Conservation (phyloP, 2,329 filamentous ascomycete genomes). For the Aspergillus candidus region DNA sequence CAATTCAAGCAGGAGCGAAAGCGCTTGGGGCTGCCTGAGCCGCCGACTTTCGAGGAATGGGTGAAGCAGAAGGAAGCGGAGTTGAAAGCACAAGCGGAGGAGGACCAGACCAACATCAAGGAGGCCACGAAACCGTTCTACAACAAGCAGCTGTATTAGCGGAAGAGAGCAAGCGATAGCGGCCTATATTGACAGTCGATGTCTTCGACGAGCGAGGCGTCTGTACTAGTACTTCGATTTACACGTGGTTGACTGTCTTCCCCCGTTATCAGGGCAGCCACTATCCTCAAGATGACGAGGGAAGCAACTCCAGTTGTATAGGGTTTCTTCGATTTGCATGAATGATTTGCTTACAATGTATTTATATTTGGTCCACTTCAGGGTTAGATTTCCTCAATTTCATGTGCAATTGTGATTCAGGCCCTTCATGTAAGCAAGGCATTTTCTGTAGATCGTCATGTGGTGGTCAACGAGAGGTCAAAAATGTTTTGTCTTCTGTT, state of each 20-base stretch:
- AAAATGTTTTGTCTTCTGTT: too few species aligned
- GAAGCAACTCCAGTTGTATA: conserved; percentile 5
- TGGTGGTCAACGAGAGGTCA: too few species aligned
- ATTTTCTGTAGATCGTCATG: too few species aligned
- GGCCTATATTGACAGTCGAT: too few species aligned
- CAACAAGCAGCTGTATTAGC: conserved; percentile 25
- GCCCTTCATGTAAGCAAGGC: too few species aligned
- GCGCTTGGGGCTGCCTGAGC: conserved; percentile 57
- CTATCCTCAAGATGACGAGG: too few species aligned
- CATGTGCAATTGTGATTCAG: too few species aligned
- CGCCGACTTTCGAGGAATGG: conserved; percentile 39
- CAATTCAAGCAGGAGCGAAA: conserved; percentile 61
- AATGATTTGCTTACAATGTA: conserved; percentile 28
- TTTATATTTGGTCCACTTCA: conserved; percentile 19
- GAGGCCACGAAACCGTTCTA: conserved; percentile 27
- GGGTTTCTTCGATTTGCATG: conserved; percentile 13
- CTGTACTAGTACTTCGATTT: conserved; percentile 18
- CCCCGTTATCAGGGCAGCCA: too few species aligned
- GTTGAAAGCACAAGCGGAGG: conserved; percentile 33
- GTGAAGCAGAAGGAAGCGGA: conserved; percentile 38
- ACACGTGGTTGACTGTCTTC: conserved; percentile 7
- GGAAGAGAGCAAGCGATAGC: not conserved
- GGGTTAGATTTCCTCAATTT: too few species aligned
- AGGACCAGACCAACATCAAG: conserved; percentile 26
- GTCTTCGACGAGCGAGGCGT: conserved; percentile 1